Base-by-base conservation (phyloP, 257 asterid genomes). In the Paraleonurus japonicus region DNA sequence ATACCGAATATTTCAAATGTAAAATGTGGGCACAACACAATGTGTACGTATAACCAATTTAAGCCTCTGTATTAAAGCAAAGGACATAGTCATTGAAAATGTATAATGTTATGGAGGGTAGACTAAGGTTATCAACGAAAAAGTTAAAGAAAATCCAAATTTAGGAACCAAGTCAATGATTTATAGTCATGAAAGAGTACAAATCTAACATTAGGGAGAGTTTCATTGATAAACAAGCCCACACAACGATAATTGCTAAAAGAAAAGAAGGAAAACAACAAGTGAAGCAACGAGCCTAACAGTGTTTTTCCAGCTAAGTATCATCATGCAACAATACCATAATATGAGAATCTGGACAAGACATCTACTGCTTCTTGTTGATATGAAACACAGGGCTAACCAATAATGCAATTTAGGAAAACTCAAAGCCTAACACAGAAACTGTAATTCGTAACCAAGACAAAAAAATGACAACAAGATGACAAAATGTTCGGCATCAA, bases 351-450 rank as follows among this genome's bases (percentile, higher is more conserved):
- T 51, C 23, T 51, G 58, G 53, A 32, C 51, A 30, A 8, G 32
- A 50, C 16, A 26, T 30, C 60, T 26, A 23, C 24, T 62, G 51
- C 20, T 54, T 24, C 35, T 64, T 65, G 15, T 7, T 3, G 57
- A 54, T 50, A 35, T 4, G n/a, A 19, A 32, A 32, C 37, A 16
- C 17, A 23, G 11, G 60, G 62, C 61, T 74, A 55, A 43, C 55
- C 57, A 11, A 55, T 27, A 13, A 10, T 33, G 55, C 39, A 75
- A 51, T 39, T 50, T 24, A n/a, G 66, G 63, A 43, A 28, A 54
- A 54, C 15, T 16, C 45, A 43, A 19, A 57, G 62, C 80, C 72
- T 70, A 70, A 70, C 72, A 13, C 39, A 30, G 17, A 43, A 39
- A 39, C 47, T 10, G n/a, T 39, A 39, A 39, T 30, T 41, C 57